A percentile compares a stretch with the other conserved stretches of the same genome.
Evolutionary conservation across 2,329 filamentous ascomycete genomes (phyloP).

Genomic region (Microdochium trichocladiopsis): DNA sequence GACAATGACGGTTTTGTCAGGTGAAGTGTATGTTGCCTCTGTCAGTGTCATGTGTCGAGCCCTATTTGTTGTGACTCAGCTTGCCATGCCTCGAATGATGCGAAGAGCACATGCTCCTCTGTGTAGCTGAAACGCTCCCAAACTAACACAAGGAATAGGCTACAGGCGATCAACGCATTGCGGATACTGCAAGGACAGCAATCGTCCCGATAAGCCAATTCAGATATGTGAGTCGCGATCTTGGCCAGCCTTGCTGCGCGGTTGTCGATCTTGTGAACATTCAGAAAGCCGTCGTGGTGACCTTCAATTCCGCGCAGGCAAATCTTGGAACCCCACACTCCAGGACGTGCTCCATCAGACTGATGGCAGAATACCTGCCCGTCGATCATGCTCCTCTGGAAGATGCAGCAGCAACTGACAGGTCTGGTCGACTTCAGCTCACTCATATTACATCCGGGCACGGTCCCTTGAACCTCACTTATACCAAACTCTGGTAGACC

Average conservation of each 20-base stretch:
- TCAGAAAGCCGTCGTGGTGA: no score
- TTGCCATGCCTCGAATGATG: no score
- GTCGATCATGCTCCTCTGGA: neutral
- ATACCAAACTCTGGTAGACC: conserved; percentile 67
- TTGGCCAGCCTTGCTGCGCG: neutral
- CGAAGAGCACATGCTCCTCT: no score
- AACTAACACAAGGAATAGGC: neutral
- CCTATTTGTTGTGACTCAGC: no score
- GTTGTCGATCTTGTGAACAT: neutral
- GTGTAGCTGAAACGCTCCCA: no score
- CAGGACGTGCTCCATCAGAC: no score
- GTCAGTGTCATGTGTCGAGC: no score
- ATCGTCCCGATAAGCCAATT: neutral
- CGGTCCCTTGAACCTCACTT: conserved; percentile 54
- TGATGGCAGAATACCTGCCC: neutral
- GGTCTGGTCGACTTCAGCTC: conserved; percentile 40
- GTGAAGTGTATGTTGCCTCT: no score
- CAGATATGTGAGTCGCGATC: neutral
- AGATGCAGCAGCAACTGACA: conserved; percentile 1
- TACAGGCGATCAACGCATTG: neutral
- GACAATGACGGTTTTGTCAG: no score
- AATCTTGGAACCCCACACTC: no score
- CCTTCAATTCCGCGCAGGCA: no score
- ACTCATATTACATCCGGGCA: conserved; percentile 63
- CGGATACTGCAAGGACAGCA: neutral